phyloP scores from a whole-genome alignment of 257 asterid species.

The Ocimum tenuiflorum region DNA sequence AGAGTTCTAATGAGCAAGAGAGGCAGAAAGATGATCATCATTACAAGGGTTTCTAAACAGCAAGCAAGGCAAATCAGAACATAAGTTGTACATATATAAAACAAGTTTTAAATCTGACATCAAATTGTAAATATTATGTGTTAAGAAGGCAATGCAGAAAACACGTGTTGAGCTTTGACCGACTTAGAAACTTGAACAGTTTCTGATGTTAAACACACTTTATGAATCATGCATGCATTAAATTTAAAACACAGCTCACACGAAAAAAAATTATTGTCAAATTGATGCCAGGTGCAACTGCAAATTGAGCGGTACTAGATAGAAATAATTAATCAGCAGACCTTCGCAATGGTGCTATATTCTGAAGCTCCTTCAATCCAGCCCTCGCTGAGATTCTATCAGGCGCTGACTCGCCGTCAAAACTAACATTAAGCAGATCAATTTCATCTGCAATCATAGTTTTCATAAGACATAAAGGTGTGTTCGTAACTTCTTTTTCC shows the following conservation, averaged over 20 bases:
- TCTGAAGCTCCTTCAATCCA: slow-evolving; percentile 80
- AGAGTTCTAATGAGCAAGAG: neutral
- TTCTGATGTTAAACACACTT: neutral
- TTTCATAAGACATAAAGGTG: slow-evolving; percentile 17
- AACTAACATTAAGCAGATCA: slow-evolving; percentile 91
- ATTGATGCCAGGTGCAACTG: neutral
- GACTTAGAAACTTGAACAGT: neutral
- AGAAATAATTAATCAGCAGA: slow-evolving; percentile 15
- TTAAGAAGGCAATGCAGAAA: neutral
- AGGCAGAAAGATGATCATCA: neutral
- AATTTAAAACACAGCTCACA: neutral
- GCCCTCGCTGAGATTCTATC: slow-evolving; percentile 87
- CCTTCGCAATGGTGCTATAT: slow-evolving; percentile 74
- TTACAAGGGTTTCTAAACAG: no score
- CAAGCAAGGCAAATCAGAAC: neutral
- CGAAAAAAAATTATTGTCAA: neutral
- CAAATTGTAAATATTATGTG: neutral
- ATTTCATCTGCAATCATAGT: slow-evolving; percentile 57
- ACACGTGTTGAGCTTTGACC: neutral
- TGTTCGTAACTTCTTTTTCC: neutral
- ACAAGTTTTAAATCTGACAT: neutral
- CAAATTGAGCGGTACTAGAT: slow-evolving; percentile 5
- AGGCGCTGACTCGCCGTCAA: slow-evolving; percentile 83
- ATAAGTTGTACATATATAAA: neutral
- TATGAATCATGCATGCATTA: neutral